phyloP scores from a whole-genome alignment of 2,329 filamentous ascomycete species.

The Cladorrhinum sp. region DNA sequence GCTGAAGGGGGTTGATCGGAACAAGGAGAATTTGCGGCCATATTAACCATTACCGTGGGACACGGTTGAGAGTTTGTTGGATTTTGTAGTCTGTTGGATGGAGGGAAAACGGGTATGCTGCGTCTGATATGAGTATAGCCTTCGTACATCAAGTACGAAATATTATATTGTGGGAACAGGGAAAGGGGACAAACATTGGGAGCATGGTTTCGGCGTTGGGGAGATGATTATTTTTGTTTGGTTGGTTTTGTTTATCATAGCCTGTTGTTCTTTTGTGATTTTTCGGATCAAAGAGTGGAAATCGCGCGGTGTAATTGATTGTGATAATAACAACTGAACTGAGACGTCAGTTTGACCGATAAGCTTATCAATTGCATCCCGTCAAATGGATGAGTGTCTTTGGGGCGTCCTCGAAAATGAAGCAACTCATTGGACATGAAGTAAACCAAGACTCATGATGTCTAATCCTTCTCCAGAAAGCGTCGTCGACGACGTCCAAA shows the following conservation, averaged over 20 bases:
- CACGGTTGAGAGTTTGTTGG: constrained; percentile 6
- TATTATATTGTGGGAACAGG: neutral
- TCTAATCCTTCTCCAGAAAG: neutral
- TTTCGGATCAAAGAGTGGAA: neutral
- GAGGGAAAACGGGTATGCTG: neutral
- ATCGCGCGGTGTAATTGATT: neutral
- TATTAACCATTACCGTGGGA: constrained; percentile 14
- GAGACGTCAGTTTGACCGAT: neutral
- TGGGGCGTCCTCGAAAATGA: neutral
- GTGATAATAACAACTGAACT: neutral
- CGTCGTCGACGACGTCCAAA: constrained; percentile 14
- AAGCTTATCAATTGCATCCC: neutral
- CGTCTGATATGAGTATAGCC: neutral
- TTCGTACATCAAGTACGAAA: neutral
- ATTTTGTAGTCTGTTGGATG: neutral
- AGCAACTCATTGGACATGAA: neutral
- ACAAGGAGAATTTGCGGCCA: constrained; percentile 53
- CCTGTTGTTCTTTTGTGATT: neutral
- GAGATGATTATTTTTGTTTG: neutral
- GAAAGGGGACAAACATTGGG: neutral
- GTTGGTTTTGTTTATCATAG: neutral
- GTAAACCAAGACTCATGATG: neutral
- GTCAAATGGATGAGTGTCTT: neutral
- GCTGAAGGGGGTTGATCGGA: constrained; percentile 34
- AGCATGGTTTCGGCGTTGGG: neutral